Evolutionary conservation across 2,329 filamentous ascomycete species (phyloP).

Genomic region (Neofusicoccum umdonicola): DNA sequence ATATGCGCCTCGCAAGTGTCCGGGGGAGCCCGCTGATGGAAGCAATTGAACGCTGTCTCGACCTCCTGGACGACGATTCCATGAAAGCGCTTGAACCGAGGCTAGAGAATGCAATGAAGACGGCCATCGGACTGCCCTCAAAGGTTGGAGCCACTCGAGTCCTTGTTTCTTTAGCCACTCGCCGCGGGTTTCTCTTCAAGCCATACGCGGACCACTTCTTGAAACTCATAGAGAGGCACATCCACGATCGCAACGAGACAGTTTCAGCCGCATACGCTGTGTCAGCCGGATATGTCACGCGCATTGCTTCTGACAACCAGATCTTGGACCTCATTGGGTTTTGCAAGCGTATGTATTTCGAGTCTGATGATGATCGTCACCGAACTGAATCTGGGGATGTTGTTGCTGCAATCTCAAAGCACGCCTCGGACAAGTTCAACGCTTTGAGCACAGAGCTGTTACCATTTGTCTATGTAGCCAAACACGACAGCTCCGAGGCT

Average conservation of each 20-base stretch:
- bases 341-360: constrained; percentile 71
- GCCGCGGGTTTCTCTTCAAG: constrained; percentile 71
- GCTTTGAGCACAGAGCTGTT: constrained; percentile 71
- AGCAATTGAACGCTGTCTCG: constrained; percentile 83
- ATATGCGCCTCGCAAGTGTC: constrained; percentile 76
- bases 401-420: constrained; percentile 77
- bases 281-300: constrained; percentile 80
- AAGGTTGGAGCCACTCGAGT: constrained; percentile 90
- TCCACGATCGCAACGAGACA: constrained; percentile 89
- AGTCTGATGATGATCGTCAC: constrained; percentile 71
- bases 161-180: constrained; percentile 78
- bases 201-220: constrained; percentile 75
- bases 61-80: constrained; percentile 74
- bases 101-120: constrained; percentile 77
- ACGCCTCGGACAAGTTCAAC: constrained; percentile 85
- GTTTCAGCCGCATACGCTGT: constrained; percentile 86
- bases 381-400: constrained; percentile 79
- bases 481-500: constrained; percentile 79
- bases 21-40: constrained; percentile 87
- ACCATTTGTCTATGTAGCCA: constrained; percentile 84
- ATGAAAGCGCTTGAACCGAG: constrained; percentile 71
- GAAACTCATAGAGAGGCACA: constrained; percentile 73
- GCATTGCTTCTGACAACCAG: constrained; percentile 58
- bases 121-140: constrained; percentile 83
- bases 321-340: constrained; percentile 55